Percentiles rank a stretch among this genome's conserved stretches.
These are phyloP conservation scores for Colletotrichum sp. DNA, from an alignment of 2,329 filamentous ascomycete species.

Conservation along the genomic window DNA sequence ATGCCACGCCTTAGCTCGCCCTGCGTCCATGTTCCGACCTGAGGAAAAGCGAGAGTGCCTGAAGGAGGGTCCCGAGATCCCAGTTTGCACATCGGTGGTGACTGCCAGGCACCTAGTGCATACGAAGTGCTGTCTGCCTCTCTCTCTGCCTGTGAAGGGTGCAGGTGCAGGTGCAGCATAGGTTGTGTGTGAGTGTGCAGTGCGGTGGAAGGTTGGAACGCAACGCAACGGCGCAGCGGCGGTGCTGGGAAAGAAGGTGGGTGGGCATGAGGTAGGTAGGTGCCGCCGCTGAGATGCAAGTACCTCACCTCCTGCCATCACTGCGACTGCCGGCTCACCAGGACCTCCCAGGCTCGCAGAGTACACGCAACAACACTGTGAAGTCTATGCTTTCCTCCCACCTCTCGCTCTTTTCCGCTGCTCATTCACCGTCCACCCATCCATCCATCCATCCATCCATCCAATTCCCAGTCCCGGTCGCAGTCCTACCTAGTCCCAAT, in stretches of 20 bases:
- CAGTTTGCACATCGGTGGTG: not conserved
- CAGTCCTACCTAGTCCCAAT: not conserved
- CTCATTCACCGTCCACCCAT: not conserved
- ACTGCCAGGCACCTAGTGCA: not conserved
- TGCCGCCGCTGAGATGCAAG: not conserved
- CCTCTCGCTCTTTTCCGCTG: not conserved
- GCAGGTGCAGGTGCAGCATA: not conserved
- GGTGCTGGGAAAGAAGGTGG: not conserved
- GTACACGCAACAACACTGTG: slow-evolving; percentile 1
- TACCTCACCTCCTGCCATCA: not conserved
- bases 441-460: not conserved
- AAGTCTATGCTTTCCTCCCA: not conserved
- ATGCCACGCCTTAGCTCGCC: slow-evolving; percentile 18
- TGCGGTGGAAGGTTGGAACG: not conserved
- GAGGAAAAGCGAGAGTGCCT: not conserved
- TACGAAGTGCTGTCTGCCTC: not conserved
- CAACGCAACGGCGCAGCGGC: not conserved
- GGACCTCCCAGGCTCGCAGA: not conserved
- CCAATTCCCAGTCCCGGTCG: not conserved
- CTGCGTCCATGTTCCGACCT: slow-evolving; percentile 12
- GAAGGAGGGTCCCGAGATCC: not conserved
- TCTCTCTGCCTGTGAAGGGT: not conserved
- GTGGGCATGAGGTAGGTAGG: not conserved
- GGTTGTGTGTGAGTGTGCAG: not conserved
- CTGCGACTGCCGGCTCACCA: not conserved